Conservation (phyloP, 1,284 basidiomycete genomes). For the Schizophyllum commune region DNA sequence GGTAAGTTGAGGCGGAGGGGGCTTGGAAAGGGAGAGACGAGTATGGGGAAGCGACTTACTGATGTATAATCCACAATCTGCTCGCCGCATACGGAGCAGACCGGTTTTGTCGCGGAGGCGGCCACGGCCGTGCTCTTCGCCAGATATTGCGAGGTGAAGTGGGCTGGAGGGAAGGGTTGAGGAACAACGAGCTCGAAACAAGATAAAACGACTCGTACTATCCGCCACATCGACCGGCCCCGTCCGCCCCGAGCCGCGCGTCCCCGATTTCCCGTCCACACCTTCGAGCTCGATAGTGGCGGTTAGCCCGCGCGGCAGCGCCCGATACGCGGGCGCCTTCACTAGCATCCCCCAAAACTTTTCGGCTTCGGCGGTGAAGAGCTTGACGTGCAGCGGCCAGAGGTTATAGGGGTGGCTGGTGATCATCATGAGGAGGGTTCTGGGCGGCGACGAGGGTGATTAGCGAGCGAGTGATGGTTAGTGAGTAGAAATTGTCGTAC, state of each 20-base stretch:
- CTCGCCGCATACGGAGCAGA: constrained; percentile 49
- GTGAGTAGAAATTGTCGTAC: too few species aligned
- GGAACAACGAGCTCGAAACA: constrained; percentile 5
- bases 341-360: constrained; percentile 37
- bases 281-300: constrained; percentile 58
- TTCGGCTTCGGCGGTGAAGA: constrained; percentile 59
- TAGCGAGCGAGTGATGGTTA: too few species aligned
- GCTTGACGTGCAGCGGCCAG: constrained; percentile 61
- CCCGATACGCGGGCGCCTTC: constrained; percentile 12
- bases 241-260: constrained; percentile 36
- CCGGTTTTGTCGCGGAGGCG: constrained; percentile 21
- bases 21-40: constrained; percentile 1
- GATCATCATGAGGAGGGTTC: constrained; percentile 50
- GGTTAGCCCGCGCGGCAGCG: constrained; percentile 46
- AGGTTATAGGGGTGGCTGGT: constrained; percentile 48
- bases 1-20: too few species aligned
- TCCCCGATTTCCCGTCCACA: constrained; percentile 58
- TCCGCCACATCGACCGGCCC: constrained; percentile 64
- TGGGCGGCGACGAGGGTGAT: too few species aligned
- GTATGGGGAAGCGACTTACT: constrained; percentile 29
- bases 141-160: constrained; percentile 49
- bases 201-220: constrained; percentile 17
- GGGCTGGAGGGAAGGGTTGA: constrained; percentile 28
- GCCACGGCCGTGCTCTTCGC: constrained; percentile 41
- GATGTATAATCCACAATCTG: constrained; percentile 31